A percentile compares a stretch with the other conserved stretches of the same genome.
Conservation (phyloP, 352 stramenopile species). For the Phytophthora constricta region DNA sequence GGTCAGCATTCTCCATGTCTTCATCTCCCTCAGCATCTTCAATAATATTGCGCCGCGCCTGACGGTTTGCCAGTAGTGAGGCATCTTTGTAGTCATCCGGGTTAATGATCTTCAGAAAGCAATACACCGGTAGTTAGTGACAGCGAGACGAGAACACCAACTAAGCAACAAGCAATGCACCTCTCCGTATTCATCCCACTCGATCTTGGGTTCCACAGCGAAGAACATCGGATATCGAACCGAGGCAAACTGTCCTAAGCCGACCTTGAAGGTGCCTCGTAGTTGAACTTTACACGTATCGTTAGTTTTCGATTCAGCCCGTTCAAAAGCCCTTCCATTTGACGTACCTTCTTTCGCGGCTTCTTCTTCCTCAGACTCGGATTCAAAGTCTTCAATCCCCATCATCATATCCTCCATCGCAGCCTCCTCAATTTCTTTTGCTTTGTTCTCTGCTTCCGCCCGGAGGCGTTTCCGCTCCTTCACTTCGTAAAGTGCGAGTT, state of each 20-base stretch:
- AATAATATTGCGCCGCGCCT: constrained; percentile 67
- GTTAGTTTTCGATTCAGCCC: too few species aligned
- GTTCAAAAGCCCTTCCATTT: not conserved
- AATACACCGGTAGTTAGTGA: not conserved
- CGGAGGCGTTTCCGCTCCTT: constrained; percentile 86
- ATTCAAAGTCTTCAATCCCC: constrained; percentile 91
- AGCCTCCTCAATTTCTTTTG: constrained; percentile 89
- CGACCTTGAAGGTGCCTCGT: constrained; percentile 87
- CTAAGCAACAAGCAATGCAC: constrained; percentile 22
- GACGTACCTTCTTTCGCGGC: constrained; percentile 65
- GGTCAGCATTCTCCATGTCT: constrained; percentile 75
- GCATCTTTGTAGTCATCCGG: constrained; percentile 86
- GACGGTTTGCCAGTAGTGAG: constrained; percentile 64
- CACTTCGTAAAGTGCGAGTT: constrained; percentile 86
- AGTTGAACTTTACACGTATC: too few species aligned
- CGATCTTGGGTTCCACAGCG: constrained; percentile 82
- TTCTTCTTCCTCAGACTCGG: constrained; percentile 79
- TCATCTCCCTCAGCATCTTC: constrained; percentile 67
- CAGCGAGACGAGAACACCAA: not conserved
- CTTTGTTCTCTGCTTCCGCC: constrained; percentile 87
- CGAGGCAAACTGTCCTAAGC: constrained; percentile 82
- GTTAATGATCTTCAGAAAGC: constrained; percentile 65
- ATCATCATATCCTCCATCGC: constrained; percentile 94
- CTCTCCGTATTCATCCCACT: constrained; percentile 92
- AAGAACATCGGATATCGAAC: constrained; percentile 91